These are phyloP conservation scores for Cyclaneusma minus DNA, from an alignment of 2,329 filamentous ascomycete species.

Conservation along the genomic window DNA sequence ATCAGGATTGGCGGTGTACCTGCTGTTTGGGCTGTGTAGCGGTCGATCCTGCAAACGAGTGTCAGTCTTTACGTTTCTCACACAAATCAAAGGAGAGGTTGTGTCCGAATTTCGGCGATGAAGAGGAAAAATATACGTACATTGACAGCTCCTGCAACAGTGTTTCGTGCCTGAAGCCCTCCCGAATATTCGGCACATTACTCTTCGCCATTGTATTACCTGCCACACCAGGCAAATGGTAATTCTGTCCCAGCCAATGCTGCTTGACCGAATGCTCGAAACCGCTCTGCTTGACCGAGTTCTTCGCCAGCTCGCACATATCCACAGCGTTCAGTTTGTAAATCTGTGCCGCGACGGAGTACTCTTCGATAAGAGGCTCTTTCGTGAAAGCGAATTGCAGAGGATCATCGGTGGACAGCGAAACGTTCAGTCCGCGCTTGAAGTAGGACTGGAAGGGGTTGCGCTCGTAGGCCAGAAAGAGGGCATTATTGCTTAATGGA, in stretches of 20 bases:
- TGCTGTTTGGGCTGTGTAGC: conserved; percentile 14
- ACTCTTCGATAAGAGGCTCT: conserved; percentile 94
- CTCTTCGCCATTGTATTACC: conserved; percentile 93
- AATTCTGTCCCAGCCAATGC: conserved; percentile 76
- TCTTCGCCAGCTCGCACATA: conserved; percentile 96
- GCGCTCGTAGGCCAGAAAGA: conserved; percentile 91
- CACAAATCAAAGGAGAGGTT: neutral
- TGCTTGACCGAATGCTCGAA: conserved; percentile 84
- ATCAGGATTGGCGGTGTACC: conserved; percentile 3
- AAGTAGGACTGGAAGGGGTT: conserved; percentile 97
- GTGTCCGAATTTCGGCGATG: neutral
- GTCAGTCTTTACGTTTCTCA: conserved; percentile 5
- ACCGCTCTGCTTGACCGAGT: conserved; percentile 87
- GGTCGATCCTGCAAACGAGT: conserved; percentile 17
- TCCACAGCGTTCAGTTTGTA: conserved; percentile 95
- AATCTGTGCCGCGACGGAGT: conserved; percentile 93
- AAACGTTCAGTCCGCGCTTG: conserved; percentile 85
- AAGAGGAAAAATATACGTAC: conserved; percentile 35
- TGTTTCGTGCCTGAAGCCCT: conserved; percentile 80
- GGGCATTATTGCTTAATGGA: conserved; percentile 91
- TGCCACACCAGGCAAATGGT: conserved; percentile 58
- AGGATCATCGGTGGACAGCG: conserved; percentile 89
- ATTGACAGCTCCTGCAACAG: conserved; percentile 70
- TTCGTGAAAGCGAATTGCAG: conserved; percentile 98
- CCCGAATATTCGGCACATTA: conserved; percentile 85